phyloP scores from a whole-genome alignment of 306 rosid species.

The Cucumis hystrix region DNA sequence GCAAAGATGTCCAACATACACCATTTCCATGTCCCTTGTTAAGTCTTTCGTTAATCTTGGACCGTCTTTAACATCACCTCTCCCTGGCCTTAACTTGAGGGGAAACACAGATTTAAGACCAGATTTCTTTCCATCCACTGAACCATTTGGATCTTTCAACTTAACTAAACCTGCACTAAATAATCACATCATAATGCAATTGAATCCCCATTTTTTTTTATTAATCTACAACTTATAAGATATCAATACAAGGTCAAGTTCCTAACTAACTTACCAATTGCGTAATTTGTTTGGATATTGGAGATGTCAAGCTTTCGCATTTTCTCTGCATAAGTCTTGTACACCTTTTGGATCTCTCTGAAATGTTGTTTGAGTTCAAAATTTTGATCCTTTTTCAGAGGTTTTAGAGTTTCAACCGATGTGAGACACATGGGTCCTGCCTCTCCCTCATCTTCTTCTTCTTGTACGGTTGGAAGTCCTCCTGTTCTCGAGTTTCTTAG shows the following conservation, averaged over 20 bases:
- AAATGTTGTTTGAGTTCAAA: slow-evolving; percentile 38
- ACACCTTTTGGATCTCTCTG: slow-evolving; percentile 45
- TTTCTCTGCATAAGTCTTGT: slow-evolving; percentile 50
- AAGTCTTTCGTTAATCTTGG: slow-evolving; percentile 30
- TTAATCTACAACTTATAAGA: neutral
- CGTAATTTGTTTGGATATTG: slow-evolving; percentile 81
- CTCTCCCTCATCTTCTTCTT: slow-evolving; percentile 53
- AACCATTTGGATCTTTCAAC: slow-evolving; percentile 38
- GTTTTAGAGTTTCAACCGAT: slow-evolving; percentile 2
- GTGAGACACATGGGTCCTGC: neutral
- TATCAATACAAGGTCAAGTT: neutral
- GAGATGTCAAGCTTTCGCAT: slow-evolving; percentile 70
- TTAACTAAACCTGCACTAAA: slow-evolving; percentile 44
- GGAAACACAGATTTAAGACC: slow-evolving; percentile 33
- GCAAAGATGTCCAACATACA: slow-evolving; percentile 81
- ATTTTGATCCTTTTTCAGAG: slow-evolving; percentile 34
- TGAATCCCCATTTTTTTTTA: neutral
- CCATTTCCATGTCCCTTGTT: slow-evolving; percentile 56
- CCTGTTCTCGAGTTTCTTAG: slow-evolving; percentile 53
- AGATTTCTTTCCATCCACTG: slow-evolving; percentile 24
- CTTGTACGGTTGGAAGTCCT: slow-evolving; percentile 64
- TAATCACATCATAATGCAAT: neutral
- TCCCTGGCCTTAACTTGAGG: slow-evolving; percentile 40
- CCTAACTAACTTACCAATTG: slow-evolving; percentile 36
- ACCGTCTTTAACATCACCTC: slow-evolving; percentile 20